Evolutionary conservation across 192 early-diverging fungal species (phyloP), one percentile per base, ranked within the genome.

Genomic region (Linnemannia elongata): DNA sequence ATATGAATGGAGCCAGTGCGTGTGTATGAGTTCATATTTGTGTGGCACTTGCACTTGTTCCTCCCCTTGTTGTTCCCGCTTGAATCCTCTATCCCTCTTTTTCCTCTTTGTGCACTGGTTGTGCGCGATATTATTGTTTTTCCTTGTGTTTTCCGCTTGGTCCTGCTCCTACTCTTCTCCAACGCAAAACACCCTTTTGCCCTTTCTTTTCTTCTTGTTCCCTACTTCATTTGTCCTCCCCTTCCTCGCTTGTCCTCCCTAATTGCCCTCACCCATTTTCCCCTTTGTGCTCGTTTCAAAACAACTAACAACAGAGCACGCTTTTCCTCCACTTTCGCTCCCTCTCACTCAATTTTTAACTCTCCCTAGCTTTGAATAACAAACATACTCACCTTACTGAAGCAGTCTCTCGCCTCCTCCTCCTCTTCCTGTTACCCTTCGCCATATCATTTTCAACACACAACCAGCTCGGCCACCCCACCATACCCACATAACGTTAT

Each of bases 401-500:
- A 60, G 12, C n/a, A 66, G 44, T 15, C 13, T 10, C 60, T 66
- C 30, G 27, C 27, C 30, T 30, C 1, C 12, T 66, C 60, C 49
- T 52, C 3, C 17, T 52, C 20, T 18, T 6, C 49, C 20, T 52
- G 18, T 52, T 18, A 22, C 17, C 49, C 49, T 52, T 52, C 49
- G 49, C 49, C 18, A 52, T 52, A 52, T 33, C 18, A 52, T 52
- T 22, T 33, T 13, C 60, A 66, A 12, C n/a, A 60, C 9, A 12
- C 30, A 66, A 4, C 60, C n/a, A n/a, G 55, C n/a, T 57, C 55
- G n/a, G 55, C 42, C 24, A n/a, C 38, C 60, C 41, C 69, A 52
- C 36, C 57, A 38, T 33, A 38, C 60, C 60, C 60, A 66, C 27
- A 66, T 66, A 69, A 27, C 74, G 75, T 41, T 77, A 84, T 84